Percentiles rank a stretch among this genome's conserved stretches.
phyloP scores from a whole-genome alignment of 23 red algal genomes.

The Agarophyton chilense region DNA sequence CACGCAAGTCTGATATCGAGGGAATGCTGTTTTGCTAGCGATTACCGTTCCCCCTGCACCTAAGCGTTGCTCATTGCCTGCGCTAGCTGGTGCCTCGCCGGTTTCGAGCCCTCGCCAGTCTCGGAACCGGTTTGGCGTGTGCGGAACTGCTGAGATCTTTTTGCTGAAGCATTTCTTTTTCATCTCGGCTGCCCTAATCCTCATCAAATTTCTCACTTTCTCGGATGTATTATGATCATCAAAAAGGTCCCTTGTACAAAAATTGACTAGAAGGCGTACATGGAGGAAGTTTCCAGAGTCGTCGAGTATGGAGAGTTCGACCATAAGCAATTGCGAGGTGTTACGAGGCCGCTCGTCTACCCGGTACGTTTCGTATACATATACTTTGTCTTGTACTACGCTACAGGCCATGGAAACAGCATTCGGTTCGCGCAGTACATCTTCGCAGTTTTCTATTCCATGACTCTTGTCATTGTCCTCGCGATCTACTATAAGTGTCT shows the following conservation, averaged over 20 bases:
- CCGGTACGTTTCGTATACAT: constrained; percentile 83
- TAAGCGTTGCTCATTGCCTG: no score
- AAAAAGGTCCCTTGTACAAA: constrained; percentile 56
- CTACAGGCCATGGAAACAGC: no score
- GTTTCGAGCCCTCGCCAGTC: no score
- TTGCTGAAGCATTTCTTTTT: no score
- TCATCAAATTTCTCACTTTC: constrained; percentile 25
- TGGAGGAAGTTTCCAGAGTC: constrained; percentile 63
- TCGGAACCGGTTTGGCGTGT: no score
- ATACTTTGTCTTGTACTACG: constrained; percentile 48
- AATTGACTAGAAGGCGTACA: constrained; percentile 71
- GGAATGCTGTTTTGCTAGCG: background rate
- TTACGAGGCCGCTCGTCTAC: constrained; percentile 91
- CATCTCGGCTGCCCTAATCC: no score
- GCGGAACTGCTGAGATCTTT: no score
- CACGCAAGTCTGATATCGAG: background rate
- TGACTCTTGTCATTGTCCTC: background rate
- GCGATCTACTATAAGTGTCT: background rate
- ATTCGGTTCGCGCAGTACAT: constrained; percentile 34
- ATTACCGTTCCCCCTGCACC: no score
- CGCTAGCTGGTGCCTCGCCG: no score
- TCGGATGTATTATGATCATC: constrained; percentile 12
- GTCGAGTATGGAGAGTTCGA: constrained; percentile 41
- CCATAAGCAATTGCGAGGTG: constrained; percentile 42
- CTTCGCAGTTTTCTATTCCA: constrained; percentile 10